Evolutionary conservation across 371 early-diverging fungal genomes (phyloP).

Genomic region (Circinella minor): DNA sequence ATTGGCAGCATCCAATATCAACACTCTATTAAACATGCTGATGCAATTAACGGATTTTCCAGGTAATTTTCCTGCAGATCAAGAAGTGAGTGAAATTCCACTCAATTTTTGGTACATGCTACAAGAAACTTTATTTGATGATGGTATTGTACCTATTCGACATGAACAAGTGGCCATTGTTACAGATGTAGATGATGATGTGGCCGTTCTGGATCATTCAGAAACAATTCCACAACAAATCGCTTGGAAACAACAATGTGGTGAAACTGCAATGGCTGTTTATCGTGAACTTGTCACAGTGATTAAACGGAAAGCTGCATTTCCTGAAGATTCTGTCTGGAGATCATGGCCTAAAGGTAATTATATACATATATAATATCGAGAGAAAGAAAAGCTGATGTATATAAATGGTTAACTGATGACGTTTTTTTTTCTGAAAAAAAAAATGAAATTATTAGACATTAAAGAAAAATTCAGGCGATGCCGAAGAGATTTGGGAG

Average conservation of each 20-base stretch:
- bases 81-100: conserved; percentile 73
- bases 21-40: conserved; percentile 62
- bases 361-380: background rate
- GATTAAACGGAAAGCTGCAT: conserved; percentile 56
- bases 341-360: conserved; percentile 64
- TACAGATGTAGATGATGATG: conserved; percentile 24
- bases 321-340: conserved; percentile 65
- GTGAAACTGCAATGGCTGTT: conserved; percentile 39
- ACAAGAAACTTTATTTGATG: conserved; percentile 68
- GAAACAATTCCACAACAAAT: conserved; percentile 20
- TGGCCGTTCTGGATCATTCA: conserved; percentile 2
- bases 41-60: conserved; percentile 72
- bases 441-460: conserved; percentile 33
- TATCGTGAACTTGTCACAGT: conserved; percentile 61
- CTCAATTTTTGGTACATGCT: conserved; percentile 77
- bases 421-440: no score
- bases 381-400: no score
- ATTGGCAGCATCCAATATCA: conserved; percentile 52
- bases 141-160: conserved; percentile 37
- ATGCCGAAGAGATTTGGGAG: conserved; percentile 78
- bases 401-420: no score
- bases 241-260: conserved; percentile 37
- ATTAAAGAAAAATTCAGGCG: conserved; percentile 65
- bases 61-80: conserved; percentile 74
- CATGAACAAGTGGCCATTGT: conserved; percentile 1